Evolutionary conservation across 768 basidiomycete species (phyloP).

Genomic region (Boletus rufocinnamomeus): DNA sequence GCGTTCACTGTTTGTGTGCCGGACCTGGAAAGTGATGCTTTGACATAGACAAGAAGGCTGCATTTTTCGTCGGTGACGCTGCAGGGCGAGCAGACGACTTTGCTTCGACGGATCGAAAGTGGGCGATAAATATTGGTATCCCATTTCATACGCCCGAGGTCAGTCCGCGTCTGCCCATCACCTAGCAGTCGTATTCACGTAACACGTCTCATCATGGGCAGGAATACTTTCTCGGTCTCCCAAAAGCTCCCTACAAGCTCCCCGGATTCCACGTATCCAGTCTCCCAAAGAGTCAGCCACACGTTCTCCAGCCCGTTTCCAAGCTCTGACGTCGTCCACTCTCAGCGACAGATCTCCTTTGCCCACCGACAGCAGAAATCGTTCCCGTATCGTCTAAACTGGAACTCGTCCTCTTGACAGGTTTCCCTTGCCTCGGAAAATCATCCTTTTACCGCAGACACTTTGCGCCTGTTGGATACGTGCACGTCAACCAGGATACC

Average conservation of each 20-base stretch:
- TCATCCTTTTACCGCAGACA: constrained; percentile 73
- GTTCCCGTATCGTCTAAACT: constrained; percentile 15
- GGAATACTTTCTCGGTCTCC: constrained; percentile 77
- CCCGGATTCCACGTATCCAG: constrained; percentile 69
- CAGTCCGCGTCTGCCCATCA: not conserved
- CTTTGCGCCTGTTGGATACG: constrained; percentile 69
- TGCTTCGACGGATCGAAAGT: constrained; percentile 81
- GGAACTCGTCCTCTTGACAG: constrained; percentile 64
- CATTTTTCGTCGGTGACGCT: constrained; percentile 89
- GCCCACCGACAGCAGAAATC: constrained; percentile 22
- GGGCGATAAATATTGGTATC: constrained; percentile 74
- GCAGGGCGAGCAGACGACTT: constrained; percentile 82
- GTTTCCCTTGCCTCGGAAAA: constrained; percentile 73
- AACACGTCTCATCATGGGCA: constrained; percentile 30
- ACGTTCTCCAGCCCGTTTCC: not conserved
- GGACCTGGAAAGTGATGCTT: not conserved
- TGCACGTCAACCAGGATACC: constrained; percentile 86
- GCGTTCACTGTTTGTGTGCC: not conserved
- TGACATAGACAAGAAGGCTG: constrained; percentile 55
- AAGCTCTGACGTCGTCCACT: not conserved
- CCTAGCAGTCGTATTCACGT: not conserved
- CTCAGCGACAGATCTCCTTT: constrained; percentile 42
- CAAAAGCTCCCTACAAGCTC: constrained; percentile 45
- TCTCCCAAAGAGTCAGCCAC: constrained; percentile 34
- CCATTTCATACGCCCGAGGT: constrained; percentile 87